These are phyloP conservation scores for Batkoa obscura DNA, from an alignment of 371 early-diverging fungal genomes.

Conservation along the genomic window DNA sequence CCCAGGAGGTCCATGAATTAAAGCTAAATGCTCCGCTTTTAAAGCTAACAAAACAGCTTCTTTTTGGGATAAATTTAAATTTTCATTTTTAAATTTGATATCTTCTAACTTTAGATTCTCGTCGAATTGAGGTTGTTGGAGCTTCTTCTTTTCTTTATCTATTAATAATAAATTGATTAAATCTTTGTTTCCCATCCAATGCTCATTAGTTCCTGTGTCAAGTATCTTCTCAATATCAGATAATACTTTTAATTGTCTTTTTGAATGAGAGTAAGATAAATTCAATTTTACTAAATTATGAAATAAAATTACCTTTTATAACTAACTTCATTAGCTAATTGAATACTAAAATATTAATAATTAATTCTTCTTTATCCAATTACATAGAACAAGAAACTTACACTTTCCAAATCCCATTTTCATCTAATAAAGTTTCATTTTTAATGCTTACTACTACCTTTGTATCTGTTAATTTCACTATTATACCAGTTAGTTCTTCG, in stretches of 20 bases:
- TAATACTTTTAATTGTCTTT: not conserved
- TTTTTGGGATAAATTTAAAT: slow-evolving; percentile 55
- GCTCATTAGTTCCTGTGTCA: slow-evolving; percentile 12
- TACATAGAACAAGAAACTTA: no score
- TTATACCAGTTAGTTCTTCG: no score
- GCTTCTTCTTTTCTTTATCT: slow-evolving; percentile 18
- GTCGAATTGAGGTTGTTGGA: slow-evolving; percentile 17
- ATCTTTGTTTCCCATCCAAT: slow-evolving; percentile 8
- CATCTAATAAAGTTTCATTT: no score
- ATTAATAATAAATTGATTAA: slow-evolving; percentile 9
- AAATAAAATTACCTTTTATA: not conserved
- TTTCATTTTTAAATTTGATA: slow-evolving; percentile 30
- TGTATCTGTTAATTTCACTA: no score
- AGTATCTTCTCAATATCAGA: slow-evolving; percentile 4
- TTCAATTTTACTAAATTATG: not conserved
- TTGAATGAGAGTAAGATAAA: not conserved
- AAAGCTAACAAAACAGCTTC: slow-evolving; percentile 51
- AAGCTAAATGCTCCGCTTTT: slow-evolving; percentile 37
- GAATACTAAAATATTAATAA: not conserved
- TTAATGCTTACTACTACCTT: no score
- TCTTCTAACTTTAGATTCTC: slow-evolving; percentile 5
- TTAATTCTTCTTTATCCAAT: not conserved
- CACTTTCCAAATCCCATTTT: no score
- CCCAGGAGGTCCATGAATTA: slow-evolving; percentile 81
- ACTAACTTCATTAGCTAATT: slow-evolving; percentile 5